A percentile compares a stretch with the other conserved stretches of the same genome.
Conservation (phyloP, 31 red algal genomes). For the Bonnemaisonia californica region DNA sequence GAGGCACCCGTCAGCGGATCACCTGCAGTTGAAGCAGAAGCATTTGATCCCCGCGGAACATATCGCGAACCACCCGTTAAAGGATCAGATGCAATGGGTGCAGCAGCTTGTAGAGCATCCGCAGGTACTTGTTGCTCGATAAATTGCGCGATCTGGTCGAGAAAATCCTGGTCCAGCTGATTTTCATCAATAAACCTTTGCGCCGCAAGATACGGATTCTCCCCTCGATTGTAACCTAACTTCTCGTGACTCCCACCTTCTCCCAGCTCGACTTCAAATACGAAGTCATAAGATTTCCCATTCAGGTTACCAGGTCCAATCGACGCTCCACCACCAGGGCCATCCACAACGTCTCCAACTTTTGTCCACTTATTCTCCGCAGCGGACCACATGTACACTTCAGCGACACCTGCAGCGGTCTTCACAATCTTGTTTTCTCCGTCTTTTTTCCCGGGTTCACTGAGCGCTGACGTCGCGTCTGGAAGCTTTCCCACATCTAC, state of each 20-base stretch:
- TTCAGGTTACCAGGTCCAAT: constrained; percentile 50
- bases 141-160: constrained; percentile 92
- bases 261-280: constrained; percentile 95
- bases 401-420: constrained; percentile 43
- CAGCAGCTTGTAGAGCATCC: constrained; percentile 43
- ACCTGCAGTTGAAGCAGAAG: not conserved
- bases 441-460: constrained; percentile 75
- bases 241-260: constrained; percentile 73
- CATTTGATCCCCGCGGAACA: constrained; percentile 40
- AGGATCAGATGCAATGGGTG: constrained; percentile 54
- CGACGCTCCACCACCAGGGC: constrained; percentile 48
- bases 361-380: constrained; percentile 79
- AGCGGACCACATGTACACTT: constrained; percentile 94
- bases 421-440: constrained; percentile 90
- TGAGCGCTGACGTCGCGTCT: constrained; percentile 46
- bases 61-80: constrained; percentile 80
- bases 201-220: constrained; percentile 88
- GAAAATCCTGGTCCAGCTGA: constrained; percentile 70
- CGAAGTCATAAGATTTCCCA: constrained; percentile 85
- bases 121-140: constrained; percentile 82
- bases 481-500: constrained; percentile 84
- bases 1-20: constrained; percentile 62
- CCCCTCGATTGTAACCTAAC: constrained; percentile 88
- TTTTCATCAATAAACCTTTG: constrained; percentile 93
- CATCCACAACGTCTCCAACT: constrained; percentile 89